These are phyloP conservation scores for Stereocaulon alpinum DNA, from an alignment of 495 filamentous ascomycete species.

Conservation along the genomic window DNA sequence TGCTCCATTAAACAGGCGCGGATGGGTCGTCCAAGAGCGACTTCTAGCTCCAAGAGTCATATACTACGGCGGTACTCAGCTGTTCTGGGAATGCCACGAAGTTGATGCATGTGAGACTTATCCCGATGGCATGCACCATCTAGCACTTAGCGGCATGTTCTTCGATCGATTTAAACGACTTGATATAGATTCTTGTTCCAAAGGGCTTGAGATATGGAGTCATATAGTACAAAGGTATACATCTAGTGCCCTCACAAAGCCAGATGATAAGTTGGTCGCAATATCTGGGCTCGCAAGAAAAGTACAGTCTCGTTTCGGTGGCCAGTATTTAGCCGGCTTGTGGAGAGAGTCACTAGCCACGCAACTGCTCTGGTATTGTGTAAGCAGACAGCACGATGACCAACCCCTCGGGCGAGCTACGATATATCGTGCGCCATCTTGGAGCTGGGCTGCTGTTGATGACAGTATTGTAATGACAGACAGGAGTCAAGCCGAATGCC, in stretches of 20 bases:
- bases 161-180: too few relatives aligned
- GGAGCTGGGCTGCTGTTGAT: background rate
- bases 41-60: constrained; percentile 15
- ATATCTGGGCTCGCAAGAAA: constrained; percentile 8
- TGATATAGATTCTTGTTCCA: too few relatives aligned
- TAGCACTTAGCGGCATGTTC: too few relatives aligned
- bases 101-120: background rate
- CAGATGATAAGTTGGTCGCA: constrained; percentile 13
- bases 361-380: constrained; percentile 7
- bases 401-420: background rate
- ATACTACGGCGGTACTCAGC: constrained; percentile 5
- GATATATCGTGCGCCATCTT: background rate
- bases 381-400: too few relatives aligned
- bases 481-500: too few relatives aligned
- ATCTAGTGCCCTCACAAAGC: background rate
- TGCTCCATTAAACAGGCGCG: constrained; percentile 1
- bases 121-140: background rate
- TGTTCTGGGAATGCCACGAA: constrained; percentile 20
- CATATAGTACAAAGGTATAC: background rate
- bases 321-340: constrained; percentile 12
- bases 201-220: background rate
- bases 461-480: background rate
- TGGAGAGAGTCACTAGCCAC: constrained; percentile 4
- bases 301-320: background rate
- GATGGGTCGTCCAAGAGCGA: constrained; percentile 17